Evolutionary conservation across 495 filamentous ascomycete species (phyloP), one percentile per base, ranked within the genome.

Genomic region (Podospora pseudoanserina): DNA sequence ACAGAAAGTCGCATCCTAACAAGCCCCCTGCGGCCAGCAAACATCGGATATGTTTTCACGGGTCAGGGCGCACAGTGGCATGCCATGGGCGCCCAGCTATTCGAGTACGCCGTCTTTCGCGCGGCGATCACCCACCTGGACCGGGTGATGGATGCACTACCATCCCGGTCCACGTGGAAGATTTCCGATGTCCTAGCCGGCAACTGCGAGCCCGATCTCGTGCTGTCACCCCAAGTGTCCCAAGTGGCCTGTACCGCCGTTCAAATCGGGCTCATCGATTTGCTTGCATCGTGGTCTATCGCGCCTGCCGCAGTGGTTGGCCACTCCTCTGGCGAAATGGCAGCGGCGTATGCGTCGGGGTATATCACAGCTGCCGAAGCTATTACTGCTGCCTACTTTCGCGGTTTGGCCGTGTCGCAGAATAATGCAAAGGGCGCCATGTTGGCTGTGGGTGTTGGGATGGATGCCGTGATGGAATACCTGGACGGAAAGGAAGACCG

Each of bases 251-350:
- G 77, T 49, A 82, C 80, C 2, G 77, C 78, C 60, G 57, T 84
- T 4, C 81, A 85, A 65, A 69, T 85, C n/a, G 82, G 80, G 2
- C 60, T 89, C 6, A 82, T 87, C 0, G 79, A 85, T 20, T 71
- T 87, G 2, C 72, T 88, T 15, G 62, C 65, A 1, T 76, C 74
- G 7, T 84, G 79, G 77, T 78, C 77, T 28, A 76, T 89, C n/a
- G 63, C 60, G 2, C 82, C 85, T 0, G 68, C 67, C 19, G 75
- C 76, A 11, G 74, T 76, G 0, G 71, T 78, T 7, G 80, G 81
- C 2, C 81, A 83, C 56, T 80, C 77, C 0, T 77, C 74, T n/a
- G 80, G 81, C 16, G 81, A 83, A 59, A 78, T 82, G 18, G 80
- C 78, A 0, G 80, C 77, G 0, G 79, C 79, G 1, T 83, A 83